These are phyloP conservation scores for Zymoseptoria pseudotritici DNA, from an alignment of 2,329 filamentous ascomycete species.

Conservation along the genomic window DNA sequence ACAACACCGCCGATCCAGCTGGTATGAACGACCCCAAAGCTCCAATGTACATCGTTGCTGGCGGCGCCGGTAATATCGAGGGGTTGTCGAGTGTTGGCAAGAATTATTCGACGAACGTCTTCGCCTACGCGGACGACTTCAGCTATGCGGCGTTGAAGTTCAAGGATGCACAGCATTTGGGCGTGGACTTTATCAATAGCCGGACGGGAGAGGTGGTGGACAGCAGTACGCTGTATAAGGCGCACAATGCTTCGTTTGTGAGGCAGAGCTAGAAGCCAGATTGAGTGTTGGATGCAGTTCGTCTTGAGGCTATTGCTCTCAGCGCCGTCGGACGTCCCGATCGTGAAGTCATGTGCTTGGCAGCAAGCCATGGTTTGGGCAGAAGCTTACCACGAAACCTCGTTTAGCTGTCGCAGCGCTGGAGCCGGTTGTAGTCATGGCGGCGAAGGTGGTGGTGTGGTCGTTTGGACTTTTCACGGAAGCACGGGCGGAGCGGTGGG, in stretches of 20 bases:
- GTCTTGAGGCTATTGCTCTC: too few species aligned
- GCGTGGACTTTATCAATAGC: slow-evolving; percentile 46
- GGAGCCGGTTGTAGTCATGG: too few species aligned
- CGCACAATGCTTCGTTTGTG: slow-evolving; percentile 16
- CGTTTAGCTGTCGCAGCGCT: too few species aligned
- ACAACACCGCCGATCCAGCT: slow-evolving; percentile 32
- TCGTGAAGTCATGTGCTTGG: too few species aligned
- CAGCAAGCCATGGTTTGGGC: too few species aligned
- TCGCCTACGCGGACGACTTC: slow-evolving; percentile 47
- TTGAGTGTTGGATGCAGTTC: too few species aligned
- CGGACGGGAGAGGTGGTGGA: slow-evolving; percentile 32
- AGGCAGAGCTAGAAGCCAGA: background rate
- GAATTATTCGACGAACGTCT: slow-evolving; percentile 39
- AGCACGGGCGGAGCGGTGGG: too few species aligned
- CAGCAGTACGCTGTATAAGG: slow-evolving; percentile 18
- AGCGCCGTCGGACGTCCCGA: too few species aligned
- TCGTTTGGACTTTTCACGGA: too few species aligned
- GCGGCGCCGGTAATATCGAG: slow-evolving; percentile 52
- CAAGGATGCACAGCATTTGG: slow-evolving; percentile 38
- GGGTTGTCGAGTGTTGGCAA: slow-evolving; percentile 39
- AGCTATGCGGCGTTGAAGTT: slow-evolving; percentile 46
- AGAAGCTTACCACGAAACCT: too few species aligned
- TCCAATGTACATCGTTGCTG: slow-evolving; percentile 51
- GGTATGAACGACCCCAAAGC: slow-evolving; percentile 44
- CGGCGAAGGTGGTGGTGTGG: too few species aligned